Evolutionary conservation across 164 flowering plant genomes (phyloP), one percentile per base, ranked within the genome.

Genomic region (Nymphaea thermarum): DNA sequence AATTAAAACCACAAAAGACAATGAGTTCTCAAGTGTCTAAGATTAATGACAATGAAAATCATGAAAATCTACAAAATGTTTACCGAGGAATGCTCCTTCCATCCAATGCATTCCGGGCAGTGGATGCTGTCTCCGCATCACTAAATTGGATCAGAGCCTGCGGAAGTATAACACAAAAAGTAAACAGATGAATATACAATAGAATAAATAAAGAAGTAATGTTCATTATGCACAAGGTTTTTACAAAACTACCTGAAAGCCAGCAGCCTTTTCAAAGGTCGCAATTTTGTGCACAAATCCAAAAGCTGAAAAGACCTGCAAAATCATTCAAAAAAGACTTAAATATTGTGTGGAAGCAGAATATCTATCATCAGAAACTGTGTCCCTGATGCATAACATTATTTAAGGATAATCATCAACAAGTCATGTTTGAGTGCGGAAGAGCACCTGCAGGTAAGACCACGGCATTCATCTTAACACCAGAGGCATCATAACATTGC

Each of bases 291-390:
- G 97, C 63, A 94, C 98, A 83, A 85, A 85, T 5, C 98, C 98
- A 83, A 94, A 94, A 55, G 97, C 95, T 66, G 98, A 94, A 77
- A 94, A 94, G 1, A 94, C 98, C 98, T 94, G 93, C 84, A 85
- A 55, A 67, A 80, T 16, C 3, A 75, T 51, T 3, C 57, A 10
- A 51, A 25, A 25, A 15, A 51, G 12, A n/a, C 14, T 51, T 8
- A 51, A 8, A 51, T 10, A 2, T 51, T 8, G 57, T 51, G 11
- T 15, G 14, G 57, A 51, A 51, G 14, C 57, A 8, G 14, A 10
- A 51, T 8, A 51, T 15, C 8, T 10, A 51, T 15, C 12, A 47
- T 47, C 55, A 47, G 55, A 47, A 47, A 12, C 55, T 47, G 55
- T 12, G n/a, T 17, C 64, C 12, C n/a, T 62, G 42, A 17, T 62